phyloP scores from a whole-genome alignment of 2,329 filamentous ascomycete species.

The Ceratocystis papillata region DNA sequence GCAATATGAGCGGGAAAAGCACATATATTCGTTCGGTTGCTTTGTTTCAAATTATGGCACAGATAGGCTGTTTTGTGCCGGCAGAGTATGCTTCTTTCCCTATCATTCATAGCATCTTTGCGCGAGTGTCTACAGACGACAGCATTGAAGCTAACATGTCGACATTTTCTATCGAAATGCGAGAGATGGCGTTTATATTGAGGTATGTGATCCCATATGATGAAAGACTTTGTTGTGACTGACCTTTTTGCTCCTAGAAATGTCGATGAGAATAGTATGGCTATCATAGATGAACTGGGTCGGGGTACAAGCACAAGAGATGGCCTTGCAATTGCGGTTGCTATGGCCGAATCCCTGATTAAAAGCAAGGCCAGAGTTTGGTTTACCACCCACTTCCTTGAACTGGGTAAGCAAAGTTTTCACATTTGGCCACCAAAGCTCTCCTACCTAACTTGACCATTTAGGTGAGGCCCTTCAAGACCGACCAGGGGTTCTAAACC shows the following conservation, averaged over 20 bases:
- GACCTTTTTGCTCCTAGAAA: slow-evolving; percentile 41
- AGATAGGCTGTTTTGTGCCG: slow-evolving; percentile 83
- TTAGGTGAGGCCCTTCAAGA: slow-evolving; percentile 60
- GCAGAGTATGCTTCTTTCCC: slow-evolving; percentile 73
- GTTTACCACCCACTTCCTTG: slow-evolving; percentile 88
- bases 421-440: neutral
- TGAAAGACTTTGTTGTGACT: neutral
- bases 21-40: slow-evolving; percentile 85
- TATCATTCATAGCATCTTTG: slow-evolving; percentile 73
- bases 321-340: slow-evolving; percentile 77
- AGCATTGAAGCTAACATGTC: slow-evolving; percentile 84
- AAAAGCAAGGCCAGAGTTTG: slow-evolving; percentile 69
- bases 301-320: slow-evolving; percentile 82
- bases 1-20: slow-evolving; percentile 97
- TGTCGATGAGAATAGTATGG: slow-evolving; percentile 62
- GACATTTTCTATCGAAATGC: slow-evolving; percentile 90
- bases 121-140: slow-evolving; percentile 76
- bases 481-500: slow-evolving; percentile 66
- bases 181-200: slow-evolving; percentile 87
- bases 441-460: neutral
- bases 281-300: slow-evolving; percentile 85
- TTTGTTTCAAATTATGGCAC: slow-evolving; percentile 81
- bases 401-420: slow-evolving; percentile 44
- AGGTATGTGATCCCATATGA: slow-evolving; percentile 33
- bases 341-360: slow-evolving; percentile 79